Evolutionary conservation across 148 eudicot genomes (phyloP).

Genomic region (Polygonum maritimum): DNA sequence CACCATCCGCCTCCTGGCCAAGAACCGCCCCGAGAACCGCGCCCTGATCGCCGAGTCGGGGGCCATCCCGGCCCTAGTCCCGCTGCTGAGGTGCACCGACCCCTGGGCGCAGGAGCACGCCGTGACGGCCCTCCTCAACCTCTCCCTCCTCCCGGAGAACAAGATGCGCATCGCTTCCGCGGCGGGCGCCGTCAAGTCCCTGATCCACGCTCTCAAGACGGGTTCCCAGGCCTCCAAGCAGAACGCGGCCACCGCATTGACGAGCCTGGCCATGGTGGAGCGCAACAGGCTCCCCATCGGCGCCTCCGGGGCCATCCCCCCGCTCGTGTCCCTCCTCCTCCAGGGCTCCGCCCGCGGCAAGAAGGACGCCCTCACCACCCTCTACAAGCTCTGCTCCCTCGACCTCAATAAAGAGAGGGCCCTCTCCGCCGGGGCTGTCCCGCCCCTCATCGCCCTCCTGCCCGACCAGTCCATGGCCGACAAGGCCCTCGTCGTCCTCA

Average conservation of each 20-base stretch:
- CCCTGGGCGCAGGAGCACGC: slow-evolving; percentile 84
- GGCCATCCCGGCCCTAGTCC: slow-evolving; percentile 54
- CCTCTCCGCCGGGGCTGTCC: slow-evolving; percentile 72
- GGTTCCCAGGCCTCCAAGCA: slow-evolving; percentile 81
- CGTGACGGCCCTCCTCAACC: slow-evolving; percentile 66
- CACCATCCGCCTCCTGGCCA: slow-evolving; percentile 61
- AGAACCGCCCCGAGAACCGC: slow-evolving; percentile 75
- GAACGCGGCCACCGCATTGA: slow-evolving; percentile 73
- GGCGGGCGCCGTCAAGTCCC: slow-evolving; percentile 49
- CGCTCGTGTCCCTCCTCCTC: slow-evolving; percentile 49
- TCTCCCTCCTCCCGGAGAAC: slow-evolving; percentile 52
- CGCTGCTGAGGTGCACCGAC: slow-evolving; percentile 51
- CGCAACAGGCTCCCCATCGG: slow-evolving; percentile 70
- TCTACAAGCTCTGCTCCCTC: slow-evolving; percentile 64
- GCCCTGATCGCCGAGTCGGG: slow-evolving; percentile 77
- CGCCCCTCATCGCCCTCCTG: slow-evolving; percentile 56
- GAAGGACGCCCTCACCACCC: slow-evolving; percentile 81
- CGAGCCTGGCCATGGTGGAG: slow-evolving; percentile 62
- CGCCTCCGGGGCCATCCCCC: slow-evolving; percentile 84
- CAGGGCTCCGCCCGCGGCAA: slow-evolving; percentile 59
- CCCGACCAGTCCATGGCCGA: slow-evolving; percentile 63
- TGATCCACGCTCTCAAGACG: slow-evolving; percentile 65
- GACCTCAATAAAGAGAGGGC: slow-evolving; percentile 71
- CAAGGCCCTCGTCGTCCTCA: slow-evolving; percentile 85
- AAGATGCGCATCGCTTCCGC: slow-evolving; percentile 34